Base-by-base conservation (phyloP, 352 stramenopile genomes). In the Phytopythium vexans region DNA sequence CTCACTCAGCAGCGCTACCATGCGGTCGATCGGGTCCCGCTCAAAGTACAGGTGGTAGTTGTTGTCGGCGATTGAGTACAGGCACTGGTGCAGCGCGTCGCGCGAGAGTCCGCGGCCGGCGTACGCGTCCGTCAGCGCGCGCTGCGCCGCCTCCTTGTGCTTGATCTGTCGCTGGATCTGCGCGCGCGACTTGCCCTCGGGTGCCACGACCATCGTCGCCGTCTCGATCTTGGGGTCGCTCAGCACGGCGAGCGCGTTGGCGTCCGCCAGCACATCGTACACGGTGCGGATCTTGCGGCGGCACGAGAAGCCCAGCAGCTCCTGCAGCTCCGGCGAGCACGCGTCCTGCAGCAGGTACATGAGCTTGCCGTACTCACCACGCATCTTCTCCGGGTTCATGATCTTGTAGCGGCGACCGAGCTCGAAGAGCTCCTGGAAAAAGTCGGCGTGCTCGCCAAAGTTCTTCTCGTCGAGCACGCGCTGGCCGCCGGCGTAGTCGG, bases 361-460 rank as follows among this genome's bases (percentile, higher is more conserved):
- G 52, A 99, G 83, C 77, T 98, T 98, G 56, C 95, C 95, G 66
- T 99, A 99, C 58, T 98, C 93, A 41, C 88, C 89, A 21, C 95
- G 83, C 94, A 99, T 98, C 67, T 98, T 98, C 74, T 99, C 95
- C 6, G 96, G 96, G 75, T 99, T 99, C 92, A 98, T 98, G 59
- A 99, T 98, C 76, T 99, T 99, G 76, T 99, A 97, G 36, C 96
- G 82, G 40, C 96, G 74, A 8, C 88, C 93, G 14, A 99, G 73
- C 69, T 99, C 96, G 59, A 99, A 98, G 39, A 93, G 76, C 48
- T 92, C 82, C 43, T 92, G 88, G 52, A 97, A 97, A 32, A 98
- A 95, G 15, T 72, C 68, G 45, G 86, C 76, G 58, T 96, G 85
- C 37, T 97, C 79, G 14, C 63, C 72, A 59, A 97, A 97, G 41